phyloP scores from a whole-genome alignment of 371 early-diverging fungal genomes.

The Blyttiomyces sp. region DNA sequence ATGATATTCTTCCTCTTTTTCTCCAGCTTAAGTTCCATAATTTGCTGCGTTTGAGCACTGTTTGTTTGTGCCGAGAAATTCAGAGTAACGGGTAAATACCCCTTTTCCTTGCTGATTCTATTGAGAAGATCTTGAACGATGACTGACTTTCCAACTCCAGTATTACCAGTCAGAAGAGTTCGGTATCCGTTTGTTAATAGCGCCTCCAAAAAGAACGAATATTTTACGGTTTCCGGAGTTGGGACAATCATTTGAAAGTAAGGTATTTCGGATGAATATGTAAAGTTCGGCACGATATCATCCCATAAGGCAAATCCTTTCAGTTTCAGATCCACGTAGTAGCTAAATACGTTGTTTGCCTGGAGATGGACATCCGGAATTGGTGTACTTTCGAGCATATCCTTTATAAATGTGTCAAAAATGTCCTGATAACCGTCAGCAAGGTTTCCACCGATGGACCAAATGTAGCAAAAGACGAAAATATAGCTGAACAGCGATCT shows the following conservation, averaged over 20 bases:
- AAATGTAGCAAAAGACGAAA: slow-evolving; percentile 42
- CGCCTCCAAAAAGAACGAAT: slow-evolving; percentile 38
- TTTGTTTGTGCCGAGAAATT: slow-evolving; percentile 51
- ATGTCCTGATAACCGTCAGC: slow-evolving; percentile 46
- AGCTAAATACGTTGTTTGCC: slow-evolving; percentile 32
- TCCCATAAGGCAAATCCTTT: slow-evolving; percentile 40
- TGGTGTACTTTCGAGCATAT: slow-evolving; percentile 33
- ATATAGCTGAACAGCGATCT: slow-evolving; percentile 36
- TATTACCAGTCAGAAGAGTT: slow-evolving; percentile 41
- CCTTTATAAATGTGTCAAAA: slow-evolving; percentile 45
- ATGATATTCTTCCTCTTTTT: slow-evolving; percentile 51
- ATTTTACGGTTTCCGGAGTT: slow-evolving; percentile 46
- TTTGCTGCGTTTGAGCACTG: slow-evolving; percentile 43
- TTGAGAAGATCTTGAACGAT: slow-evolving; percentile 43
- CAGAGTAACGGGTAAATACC: slow-evolving; percentile 32
- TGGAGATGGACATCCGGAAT: slow-evolving; percentile 39
- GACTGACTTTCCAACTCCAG: slow-evolving; percentile 51
- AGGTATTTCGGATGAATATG: slow-evolving; percentile 37
- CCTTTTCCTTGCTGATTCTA: slow-evolving; percentile 32
- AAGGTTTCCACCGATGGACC: slow-evolving; percentile 47
- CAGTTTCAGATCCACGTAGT: slow-evolving; percentile 38
- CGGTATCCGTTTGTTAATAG: slow-evolving; percentile 33
- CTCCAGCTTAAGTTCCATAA: slow-evolving; percentile 49
- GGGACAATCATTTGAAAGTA: slow-evolving; percentile 54
- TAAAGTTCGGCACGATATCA: slow-evolving; percentile 41